Percentiles rank a stretch among this genome's conserved stretches.
Conservation (phyloP, 768 basidiomycete genomes). For the Pholiota conissans region DNA sequence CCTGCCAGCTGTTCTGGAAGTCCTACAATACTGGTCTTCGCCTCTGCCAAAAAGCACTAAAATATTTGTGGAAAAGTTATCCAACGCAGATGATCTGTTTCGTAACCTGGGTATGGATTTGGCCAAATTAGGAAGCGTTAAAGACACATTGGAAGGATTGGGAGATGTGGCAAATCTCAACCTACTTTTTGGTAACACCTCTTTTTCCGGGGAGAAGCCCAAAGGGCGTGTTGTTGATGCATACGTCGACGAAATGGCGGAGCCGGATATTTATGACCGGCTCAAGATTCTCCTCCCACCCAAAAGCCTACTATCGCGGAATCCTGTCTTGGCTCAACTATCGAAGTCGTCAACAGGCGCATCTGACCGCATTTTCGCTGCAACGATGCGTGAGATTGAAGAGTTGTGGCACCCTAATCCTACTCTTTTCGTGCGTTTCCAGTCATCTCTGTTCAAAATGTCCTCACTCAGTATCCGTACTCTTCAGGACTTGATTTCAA, state of each 20-base stretch:
- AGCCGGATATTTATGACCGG: neutral
- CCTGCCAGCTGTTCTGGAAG: slow-evolving; percentile 5
- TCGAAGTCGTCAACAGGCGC: neutral
- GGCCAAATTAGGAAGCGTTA: neutral
- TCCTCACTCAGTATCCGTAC: neutral
- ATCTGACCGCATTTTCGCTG: neutral
- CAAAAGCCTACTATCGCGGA: neutral
- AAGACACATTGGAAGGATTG: neutral
- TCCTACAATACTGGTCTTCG: slow-evolving; percentile 16
- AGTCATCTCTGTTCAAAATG: neutral
- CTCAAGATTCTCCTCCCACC: slow-evolving; percentile 8
- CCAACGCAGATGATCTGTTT: neutral
- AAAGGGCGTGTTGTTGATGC: neutral
- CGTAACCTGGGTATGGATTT: neutral
- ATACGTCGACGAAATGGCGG: neutral
- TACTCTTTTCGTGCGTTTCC: slow-evolving; percentile 17
- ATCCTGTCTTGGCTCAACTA: slow-evolving; percentile 3
- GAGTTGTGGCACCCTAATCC: slow-evolving; percentile 21
- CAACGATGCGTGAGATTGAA: slow-evolving; percentile 11
- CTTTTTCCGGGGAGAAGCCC: neutral
- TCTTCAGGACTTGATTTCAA: slow-evolving; percentile 11
- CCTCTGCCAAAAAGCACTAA: slow-evolving; percentile 13
- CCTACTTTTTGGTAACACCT: neutral
- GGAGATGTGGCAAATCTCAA: neutral
- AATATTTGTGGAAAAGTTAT: slow-evolving; percentile 2